Evolutionary conservation across 768 basidiomycete species (phyloP).

Genomic region (Collybia mongolica): DNA sequence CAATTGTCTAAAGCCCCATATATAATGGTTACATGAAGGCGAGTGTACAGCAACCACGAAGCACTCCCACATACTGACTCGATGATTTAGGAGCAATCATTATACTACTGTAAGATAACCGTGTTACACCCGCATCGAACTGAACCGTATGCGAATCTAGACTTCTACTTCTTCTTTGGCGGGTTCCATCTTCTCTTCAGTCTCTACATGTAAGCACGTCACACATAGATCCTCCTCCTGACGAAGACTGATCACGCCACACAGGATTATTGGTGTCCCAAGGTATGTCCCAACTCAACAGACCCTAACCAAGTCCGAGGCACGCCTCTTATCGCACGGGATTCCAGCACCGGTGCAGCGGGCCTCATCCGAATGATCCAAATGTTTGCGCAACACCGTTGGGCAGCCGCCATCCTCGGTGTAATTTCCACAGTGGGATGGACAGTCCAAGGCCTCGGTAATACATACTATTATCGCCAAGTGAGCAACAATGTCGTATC

Average conservation of each 20-base stretch:
- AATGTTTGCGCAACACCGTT: conserved; percentile 67
- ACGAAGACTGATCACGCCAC: conserved; percentile 25
- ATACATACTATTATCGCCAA: conserved; percentile 77
- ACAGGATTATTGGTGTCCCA: conserved; percentile 92
- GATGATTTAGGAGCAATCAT: conserved; percentile 73
- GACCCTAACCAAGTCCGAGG: conserved; percentile 29
- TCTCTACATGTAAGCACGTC: conserved; percentile 74
- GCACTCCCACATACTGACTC: conserved; percentile 15
- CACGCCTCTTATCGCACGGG: conserved; percentile 21
- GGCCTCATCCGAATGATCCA: conserved; percentile 92
- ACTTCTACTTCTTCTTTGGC: conserved; percentile 95
- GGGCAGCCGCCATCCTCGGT: conserved; percentile 81
- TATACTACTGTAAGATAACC: conserved; percentile 81
- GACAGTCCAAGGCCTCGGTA: conserved; percentile 82
- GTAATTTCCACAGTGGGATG: conserved; percentile 84
- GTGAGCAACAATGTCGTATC: conserved; percentile 35
- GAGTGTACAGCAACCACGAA: conserved; percentile 20
- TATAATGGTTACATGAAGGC: conserved; percentile 99
- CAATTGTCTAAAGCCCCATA: conserved; percentile 62
- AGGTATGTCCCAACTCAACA: conserved; percentile 40
- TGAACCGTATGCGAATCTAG: conserved; percentile 44
- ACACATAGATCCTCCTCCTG: conserved; percentile 18
- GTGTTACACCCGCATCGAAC: conserved; percentile 22
- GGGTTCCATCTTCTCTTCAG: conserved; percentile 95
- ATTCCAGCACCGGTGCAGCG: conserved; percentile 84